Evolutionary conservation across 129 eudicot species (phyloP).

Genomic region (Chrysanthemum makinoi): DNA sequence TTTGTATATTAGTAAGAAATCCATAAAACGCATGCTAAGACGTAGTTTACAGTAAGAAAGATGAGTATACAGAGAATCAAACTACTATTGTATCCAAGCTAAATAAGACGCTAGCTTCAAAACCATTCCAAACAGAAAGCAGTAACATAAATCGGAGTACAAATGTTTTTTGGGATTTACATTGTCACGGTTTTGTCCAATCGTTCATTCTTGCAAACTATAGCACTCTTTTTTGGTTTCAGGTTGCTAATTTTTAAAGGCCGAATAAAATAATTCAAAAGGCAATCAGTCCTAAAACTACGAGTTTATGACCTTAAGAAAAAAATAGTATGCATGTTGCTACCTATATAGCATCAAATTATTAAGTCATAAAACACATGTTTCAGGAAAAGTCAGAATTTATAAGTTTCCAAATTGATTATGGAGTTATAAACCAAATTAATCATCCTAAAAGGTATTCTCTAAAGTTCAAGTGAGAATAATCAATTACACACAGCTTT

Average conservation of each 20-base stretch:
- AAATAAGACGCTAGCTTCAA: background rate
- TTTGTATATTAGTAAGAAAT: background rate
- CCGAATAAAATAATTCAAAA: background rate
- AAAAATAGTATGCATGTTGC: background rate
- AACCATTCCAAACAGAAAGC: background rate
- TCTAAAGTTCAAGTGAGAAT: too few relatives aligned
- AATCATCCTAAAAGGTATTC: conserved; percentile 1
- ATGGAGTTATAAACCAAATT: background rate
- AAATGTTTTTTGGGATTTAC: background rate
- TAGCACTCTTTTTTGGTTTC: background rate
- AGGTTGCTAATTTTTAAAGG: background rate
- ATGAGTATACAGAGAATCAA: background rate
- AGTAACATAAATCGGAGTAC: background rate
- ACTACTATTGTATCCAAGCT: background rate
- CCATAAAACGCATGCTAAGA: background rate
- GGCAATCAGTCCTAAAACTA: background rate
- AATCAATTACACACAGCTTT: too few relatives aligned
- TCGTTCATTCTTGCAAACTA: background rate
- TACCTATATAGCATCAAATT: conserved; percentile 12
- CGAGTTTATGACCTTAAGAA: background rate
- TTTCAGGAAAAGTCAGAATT: background rate
- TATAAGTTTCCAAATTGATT: background rate
- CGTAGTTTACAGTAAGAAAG: conserved; percentile 1
- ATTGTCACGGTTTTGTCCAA: background rate
- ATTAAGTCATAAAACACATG: background rate